Evolutionary conservation across 805 yeast species (phyloP).

Genomic region (Wickerhamomyces sydowiorum): DNA sequence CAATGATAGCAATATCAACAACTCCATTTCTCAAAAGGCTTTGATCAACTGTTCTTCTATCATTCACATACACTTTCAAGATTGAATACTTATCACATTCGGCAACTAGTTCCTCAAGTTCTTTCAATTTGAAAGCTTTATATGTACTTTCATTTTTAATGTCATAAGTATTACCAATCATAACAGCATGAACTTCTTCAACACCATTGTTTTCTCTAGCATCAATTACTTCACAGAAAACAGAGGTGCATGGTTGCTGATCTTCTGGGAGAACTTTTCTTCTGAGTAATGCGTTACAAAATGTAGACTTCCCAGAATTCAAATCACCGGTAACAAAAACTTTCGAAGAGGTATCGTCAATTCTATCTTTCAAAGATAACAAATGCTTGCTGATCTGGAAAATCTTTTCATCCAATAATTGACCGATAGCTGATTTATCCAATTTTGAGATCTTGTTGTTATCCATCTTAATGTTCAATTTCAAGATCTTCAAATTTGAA

Average conservation of each 20-base stretch:
- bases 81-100: slow-evolving; percentile 66
- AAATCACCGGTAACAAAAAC: slow-evolving; percentile 96
- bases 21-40: slow-evolving; percentile 84
- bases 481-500: slow-evolving; percentile 53
- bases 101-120: slow-evolving; percentile 65
- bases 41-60: slow-evolving; percentile 56
- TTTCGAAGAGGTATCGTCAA: slow-evolving; percentile 87
- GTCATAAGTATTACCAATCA: slow-evolving; percentile 38
- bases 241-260: slow-evolving; percentile 96
- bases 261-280: slow-evolving; percentile 85
- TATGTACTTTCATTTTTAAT: slow-evolving; percentile 60
- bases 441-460: slow-evolving; percentile 45
- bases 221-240: slow-evolving; percentile 91
- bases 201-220: slow-evolving; percentile 65
- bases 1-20: slow-evolving; percentile 87
- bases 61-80: slow-evolving; percentile 78
- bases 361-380: slow-evolving; percentile 66
- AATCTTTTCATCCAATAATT: slow-evolving; percentile 64
- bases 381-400: slow-evolving; percentile 62
- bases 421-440: slow-evolving; percentile 65
- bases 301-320: slow-evolving; percentile 93
- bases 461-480: slow-evolving; percentile 51
- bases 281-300: slow-evolving; percentile 84
- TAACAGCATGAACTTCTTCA: slow-evolving; percentile 93
- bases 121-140: slow-evolving; percentile 44